phyloP scores from a whole-genome alignment of 352 stramenopile genomes.

The Pythium oligandrum region DNA sequence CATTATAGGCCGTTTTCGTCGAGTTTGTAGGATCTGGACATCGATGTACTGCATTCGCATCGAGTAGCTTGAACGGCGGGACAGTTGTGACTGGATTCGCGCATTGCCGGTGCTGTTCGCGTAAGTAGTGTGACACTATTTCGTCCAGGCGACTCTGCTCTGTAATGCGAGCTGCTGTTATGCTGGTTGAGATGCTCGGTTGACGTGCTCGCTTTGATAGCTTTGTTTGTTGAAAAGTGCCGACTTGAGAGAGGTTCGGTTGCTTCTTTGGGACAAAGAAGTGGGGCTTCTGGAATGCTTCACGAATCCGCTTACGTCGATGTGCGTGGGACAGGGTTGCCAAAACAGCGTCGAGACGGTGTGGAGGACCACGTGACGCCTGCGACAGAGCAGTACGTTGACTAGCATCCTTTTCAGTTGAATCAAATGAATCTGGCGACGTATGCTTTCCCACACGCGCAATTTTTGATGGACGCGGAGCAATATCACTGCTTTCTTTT shows the following conservation, averaged over 20 bases:
- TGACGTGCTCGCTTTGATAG: no score
- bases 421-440: background rate
- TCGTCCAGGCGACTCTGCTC: conserved; percentile 59
- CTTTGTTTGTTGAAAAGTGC: background rate
- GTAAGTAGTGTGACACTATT: conserved; percentile 85
- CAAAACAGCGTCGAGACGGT: background rate
- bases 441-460: no score
- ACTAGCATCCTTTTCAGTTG: background rate
- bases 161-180: background rate
- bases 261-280: conserved; percentile 2
- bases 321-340: conserved; percentile 13
- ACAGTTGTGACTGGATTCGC: conserved; percentile 83
- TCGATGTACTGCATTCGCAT: conserved; percentile 45
- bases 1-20: conserved; percentile 46
- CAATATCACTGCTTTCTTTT: no score
- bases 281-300: conserved; percentile 15
- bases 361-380: background rate
- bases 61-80: conserved; percentile 77
- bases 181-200: background rate
- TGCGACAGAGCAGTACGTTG: background rate
- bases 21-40: conserved; percentile 64
- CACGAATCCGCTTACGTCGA: conserved; percentile 15
- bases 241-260: background rate
- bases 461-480: no score
- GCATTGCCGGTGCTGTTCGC: conserved; percentile 87